A percentile compares a stretch with the other conserved stretches of the same genome.
These are phyloP conservation scores for Hanseniaspora thailandica DNA, from an alignment of 805 yeast species.

Conservation along the genomic window DNA sequence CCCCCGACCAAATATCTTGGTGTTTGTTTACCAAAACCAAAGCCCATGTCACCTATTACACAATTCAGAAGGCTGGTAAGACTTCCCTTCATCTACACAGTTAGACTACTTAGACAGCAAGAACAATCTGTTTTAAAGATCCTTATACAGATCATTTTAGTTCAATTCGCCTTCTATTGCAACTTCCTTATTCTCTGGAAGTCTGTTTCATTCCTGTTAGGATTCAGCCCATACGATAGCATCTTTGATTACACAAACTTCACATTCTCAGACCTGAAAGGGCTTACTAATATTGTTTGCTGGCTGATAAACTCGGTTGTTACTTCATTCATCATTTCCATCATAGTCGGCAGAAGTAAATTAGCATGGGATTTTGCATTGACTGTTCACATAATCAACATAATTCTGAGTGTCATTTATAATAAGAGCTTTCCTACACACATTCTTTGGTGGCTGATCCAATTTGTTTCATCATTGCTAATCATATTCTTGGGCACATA, in stretches of 20 bases:
- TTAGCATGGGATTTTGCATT: slow-evolving; percentile 93
- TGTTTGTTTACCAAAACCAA: background rate
- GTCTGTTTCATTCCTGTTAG: background rate
- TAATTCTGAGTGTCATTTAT: slow-evolving; percentile 34
- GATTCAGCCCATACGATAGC: background rate
- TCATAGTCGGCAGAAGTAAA: slow-evolving; percentile 84
- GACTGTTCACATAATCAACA: slow-evolving; percentile 79
- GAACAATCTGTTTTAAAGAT: slow-evolving; percentile 5
- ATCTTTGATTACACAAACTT: slow-evolving; percentile 58
- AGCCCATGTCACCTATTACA: background rate
- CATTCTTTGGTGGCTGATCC: slow-evolving; percentile 76
- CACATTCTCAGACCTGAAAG: slow-evolving; percentile 48
- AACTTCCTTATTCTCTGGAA: slow-evolving; percentile 7
- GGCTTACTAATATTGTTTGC: slow-evolving; percentile 56
- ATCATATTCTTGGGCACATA: slow-evolving; percentile 78
- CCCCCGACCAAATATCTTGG: too few species aligned
- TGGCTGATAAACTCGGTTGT: slow-evolving; percentile 80
- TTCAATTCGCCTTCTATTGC: slow-evolving; percentile 4
- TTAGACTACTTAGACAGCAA: slow-evolving; percentile 3
- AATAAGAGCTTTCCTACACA: slow-evolving; percentile 56
- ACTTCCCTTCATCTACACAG: background rate
- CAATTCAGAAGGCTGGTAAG: slow-evolving; percentile 7
- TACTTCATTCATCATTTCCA: slow-evolving; percentile 71
- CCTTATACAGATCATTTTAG: background rate
- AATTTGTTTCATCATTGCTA: slow-evolving; percentile 51